Conservation (phyloP, 768 basidiomycete genomes). For the Gloeostereum incarnatum region DNA sequence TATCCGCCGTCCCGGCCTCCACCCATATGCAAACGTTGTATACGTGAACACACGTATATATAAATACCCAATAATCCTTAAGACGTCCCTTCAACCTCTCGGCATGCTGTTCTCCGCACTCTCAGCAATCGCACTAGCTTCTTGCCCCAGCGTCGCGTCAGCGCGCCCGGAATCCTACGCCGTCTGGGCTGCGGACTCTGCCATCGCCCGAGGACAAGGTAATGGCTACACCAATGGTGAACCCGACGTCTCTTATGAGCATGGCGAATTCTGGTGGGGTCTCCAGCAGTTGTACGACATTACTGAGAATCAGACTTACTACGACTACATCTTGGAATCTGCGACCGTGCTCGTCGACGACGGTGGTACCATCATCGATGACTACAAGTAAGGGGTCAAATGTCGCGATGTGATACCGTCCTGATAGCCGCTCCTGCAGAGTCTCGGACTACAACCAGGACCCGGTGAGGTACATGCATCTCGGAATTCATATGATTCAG, state of each 20-base stretch:
- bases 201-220: constrained; percentile 31
- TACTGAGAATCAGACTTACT: constrained; percentile 31
- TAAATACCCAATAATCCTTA: too few relatives aligned
- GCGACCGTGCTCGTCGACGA: constrained; percentile 26
- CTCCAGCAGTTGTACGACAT: constrained; percentile 28
- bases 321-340: constrained; percentile 27
- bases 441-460: constrained; percentile 23
- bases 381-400: constrained; percentile 28
- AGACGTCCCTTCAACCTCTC: too few relatives aligned
- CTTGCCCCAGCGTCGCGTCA: too few relatives aligned
- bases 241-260: constrained; percentile 29
- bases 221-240: constrained; percentile 26
- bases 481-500: not conserved
- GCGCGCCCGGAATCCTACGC: constrained; percentile 29
- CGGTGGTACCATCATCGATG: constrained; percentile 28
- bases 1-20: too few relatives aligned
- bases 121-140: too few relatives aligned
- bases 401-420: not conserved
- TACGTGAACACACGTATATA: too few relatives aligned
- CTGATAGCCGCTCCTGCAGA: constrained; percentile 9
- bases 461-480: constrained; percentile 20
- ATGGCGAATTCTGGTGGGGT: constrained; percentile 30
- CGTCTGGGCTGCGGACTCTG: constrained; percentile 36
- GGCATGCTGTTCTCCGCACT: too few relatives aligned
- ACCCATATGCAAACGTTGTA: too few relatives aligned